Base-by-base conservation (phyloP, 257 asterid genomes). In the Solanum gracilifrons region DNA sequence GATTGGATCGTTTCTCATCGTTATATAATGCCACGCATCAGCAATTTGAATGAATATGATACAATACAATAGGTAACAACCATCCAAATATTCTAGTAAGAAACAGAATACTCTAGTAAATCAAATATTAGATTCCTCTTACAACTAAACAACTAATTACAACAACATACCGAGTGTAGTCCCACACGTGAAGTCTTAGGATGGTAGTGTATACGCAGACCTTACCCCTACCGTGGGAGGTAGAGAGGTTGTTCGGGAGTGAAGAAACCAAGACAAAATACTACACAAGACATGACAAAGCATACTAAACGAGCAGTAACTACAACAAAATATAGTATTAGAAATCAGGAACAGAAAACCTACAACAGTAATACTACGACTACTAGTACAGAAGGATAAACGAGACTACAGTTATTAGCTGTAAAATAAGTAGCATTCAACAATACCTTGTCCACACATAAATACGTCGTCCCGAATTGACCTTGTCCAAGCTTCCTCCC, bases 401-500 rank as follows among this genome's bases (percentile, higher is more conserved):
- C 27, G 13, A 58, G 62, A 51, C 23, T 51, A 5, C 62, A 51
- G 60, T 5, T 21, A 58, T 1, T 58, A 64, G 0, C 21, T 1
- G 29, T 73, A 73, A 73, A 5, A 73, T 0, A 73, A 2, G 16
- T 46, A 20, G 23, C 82, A 5, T 73, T 73, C 82, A 35, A 10
- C 20, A 5, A 13, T 74, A 74, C 87, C 83, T 86, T 93, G 90
- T 96, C 99, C 72, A 89, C 41, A 60, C 98, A 96, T 31, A 92
- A 92, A 76, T 88, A 96, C 2, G 98, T 95, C 10, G 97, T 95
- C 69, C 99, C 98, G 13, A 95, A 96, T 87, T 96, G 97, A 32
- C 99, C 98, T 25, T 95, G 94, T 88, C 98, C 98, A 13, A 96
- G 93, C 41, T 95, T 95, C 62, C 87, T 92, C 31, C 98, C 99